These are phyloP conservation scores for Phytophthora vignae DNA, from an alignment of 352 stramenopile species.

Conservation along the genomic window DNA sequence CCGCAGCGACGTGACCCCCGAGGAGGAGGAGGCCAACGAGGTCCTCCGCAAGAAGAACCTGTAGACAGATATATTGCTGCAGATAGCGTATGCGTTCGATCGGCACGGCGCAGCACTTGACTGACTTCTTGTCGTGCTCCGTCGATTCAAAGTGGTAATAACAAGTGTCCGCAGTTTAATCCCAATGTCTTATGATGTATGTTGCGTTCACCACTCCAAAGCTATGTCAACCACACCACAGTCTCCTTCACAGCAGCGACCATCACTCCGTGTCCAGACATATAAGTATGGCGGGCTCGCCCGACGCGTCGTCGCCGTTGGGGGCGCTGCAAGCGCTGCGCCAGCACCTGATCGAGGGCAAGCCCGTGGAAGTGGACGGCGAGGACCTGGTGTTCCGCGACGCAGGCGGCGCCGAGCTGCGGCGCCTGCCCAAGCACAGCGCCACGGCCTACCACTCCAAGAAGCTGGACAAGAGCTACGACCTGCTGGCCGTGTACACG, in stretches of 20 bases:
- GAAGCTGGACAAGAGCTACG: slow-evolving; percentile 84
- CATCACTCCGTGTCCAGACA: neutral
- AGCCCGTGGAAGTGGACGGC: slow-evolving; percentile 58
- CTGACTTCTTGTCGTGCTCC: slow-evolving; percentile 12
- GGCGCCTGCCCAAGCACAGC: slow-evolving; percentile 70
- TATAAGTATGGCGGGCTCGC: neutral
- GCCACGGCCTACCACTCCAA: slow-evolving; percentile 86
- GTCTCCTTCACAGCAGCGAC: no score
- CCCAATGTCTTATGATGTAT: no score
- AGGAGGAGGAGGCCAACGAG: slow-evolving; percentile 64
- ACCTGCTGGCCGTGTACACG: slow-evolving; percentile 81
- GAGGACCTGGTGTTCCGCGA: slow-evolving; percentile 70
- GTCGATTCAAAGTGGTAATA: slow-evolving; percentile 38
- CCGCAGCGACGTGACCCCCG: slow-evolving; percentile 57
- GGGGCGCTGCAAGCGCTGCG: slow-evolving; percentile 62
- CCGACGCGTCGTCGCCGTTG: slow-evolving; percentile 30
- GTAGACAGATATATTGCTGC: slow-evolving; percentile 29
- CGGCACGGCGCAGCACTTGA: slow-evolving; percentile 21
- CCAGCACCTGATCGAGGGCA: slow-evolving; percentile 80
- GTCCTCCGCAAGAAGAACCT: slow-evolving; percentile 67
- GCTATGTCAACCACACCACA: neutral
- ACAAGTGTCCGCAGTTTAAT: neutral
- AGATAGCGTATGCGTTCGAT: slow-evolving; percentile 14
- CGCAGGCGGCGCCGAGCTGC: slow-evolving; percentile 53
- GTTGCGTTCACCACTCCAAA: no score